These are phyloP conservation scores for Malus hybrid DNA, from an alignment of 331 rosid genomes.

Conservation along the genomic window DNA sequence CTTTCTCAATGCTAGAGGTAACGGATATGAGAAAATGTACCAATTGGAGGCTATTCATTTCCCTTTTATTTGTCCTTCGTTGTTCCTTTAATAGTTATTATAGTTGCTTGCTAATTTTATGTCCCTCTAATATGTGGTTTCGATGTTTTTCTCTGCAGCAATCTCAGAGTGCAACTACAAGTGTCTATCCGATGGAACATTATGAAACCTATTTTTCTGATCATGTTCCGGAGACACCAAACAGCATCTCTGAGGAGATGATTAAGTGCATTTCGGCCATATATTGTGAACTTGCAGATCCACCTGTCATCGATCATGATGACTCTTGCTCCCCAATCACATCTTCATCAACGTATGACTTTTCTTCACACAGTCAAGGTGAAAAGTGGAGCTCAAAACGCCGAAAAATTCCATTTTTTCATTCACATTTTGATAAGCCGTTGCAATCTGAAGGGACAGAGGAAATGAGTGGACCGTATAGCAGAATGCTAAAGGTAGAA, in stretches of 20 bases:
- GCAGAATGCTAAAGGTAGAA: conserved; percentile 66
- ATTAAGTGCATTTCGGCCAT: conserved; percentile 68
- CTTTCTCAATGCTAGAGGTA: conserved; percentile 90
- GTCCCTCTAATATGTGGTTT: conserved; percentile 19
- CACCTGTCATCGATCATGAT: conserved; percentile 40
- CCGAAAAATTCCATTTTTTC: conserved; percentile 44
- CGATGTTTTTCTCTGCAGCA: conserved; percentile 38
- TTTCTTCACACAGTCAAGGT: conserved; percentile 41
- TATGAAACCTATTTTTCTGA: conserved; percentile 36
- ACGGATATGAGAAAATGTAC: background rate
- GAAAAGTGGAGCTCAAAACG: conserved; percentile 46
- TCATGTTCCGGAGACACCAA: conserved; percentile 54
- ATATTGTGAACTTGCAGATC: conserved; percentile 75
- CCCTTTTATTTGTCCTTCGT: background rate
- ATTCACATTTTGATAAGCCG: conserved; percentile 46
- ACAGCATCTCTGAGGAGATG: conserved; percentile 88
- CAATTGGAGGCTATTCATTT: background rate
- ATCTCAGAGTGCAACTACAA: conserved; percentile 42
- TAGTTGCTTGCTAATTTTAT: background rate
- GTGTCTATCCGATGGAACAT: conserved; percentile 49
- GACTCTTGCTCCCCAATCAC: conserved; percentile 47
- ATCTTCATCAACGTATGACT: conserved; percentile 42
- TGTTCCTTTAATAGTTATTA: background rate
- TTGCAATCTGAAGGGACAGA: conserved; percentile 49
- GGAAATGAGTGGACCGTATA: conserved; percentile 56